A percentile compares a stretch with the other conserved stretches of the same genome.
These are phyloP conservation scores for Ramaria sp. DNA, from an alignment of 768 basidiomycete species.

Conservation along the genomic window DNA sequence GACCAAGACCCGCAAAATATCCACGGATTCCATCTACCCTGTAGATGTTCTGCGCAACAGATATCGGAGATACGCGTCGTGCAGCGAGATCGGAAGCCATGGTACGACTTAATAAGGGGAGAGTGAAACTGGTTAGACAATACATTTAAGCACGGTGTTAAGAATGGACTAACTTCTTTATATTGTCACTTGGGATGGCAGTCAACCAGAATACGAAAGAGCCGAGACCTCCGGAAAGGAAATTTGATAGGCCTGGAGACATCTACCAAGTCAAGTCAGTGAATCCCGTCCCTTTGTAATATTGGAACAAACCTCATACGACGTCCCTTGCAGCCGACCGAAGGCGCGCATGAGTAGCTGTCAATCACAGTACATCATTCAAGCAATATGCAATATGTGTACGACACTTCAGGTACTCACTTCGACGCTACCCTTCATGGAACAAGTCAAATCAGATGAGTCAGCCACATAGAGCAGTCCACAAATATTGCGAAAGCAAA, in stretches of 20 bases:
- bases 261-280: constrained; percentile 28
- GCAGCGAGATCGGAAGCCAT: constrained; percentile 38
- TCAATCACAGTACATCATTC: constrained; percentile 6
- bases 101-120: constrained; percentile 43
- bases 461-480: too few relatives aligned
- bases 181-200: constrained; percentile 67
- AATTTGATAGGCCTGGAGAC: constrained; percentile 49
- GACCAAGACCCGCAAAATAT: constrained; percentile 57
- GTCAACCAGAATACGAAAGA: constrained; percentile 57
- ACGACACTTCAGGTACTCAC: constrained; percentile 11
- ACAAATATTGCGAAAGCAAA: too few relatives aligned
- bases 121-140: background rate
- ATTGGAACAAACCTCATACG: constrained; percentile 36
- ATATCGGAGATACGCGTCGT: constrained; percentile 34
- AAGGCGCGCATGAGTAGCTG: constrained; percentile 54
- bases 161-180: constrained; percentile 57
- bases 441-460: too few relatives aligned
- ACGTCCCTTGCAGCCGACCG: constrained; percentile 42
- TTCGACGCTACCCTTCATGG: background rate
- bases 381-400: background rate
- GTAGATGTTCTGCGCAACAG: constrained; percentile 43
- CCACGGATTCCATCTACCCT: constrained; percentile 40
- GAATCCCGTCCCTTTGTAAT: background rate
- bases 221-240: constrained; percentile 52
- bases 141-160: background rate